These are phyloP conservation scores for Diplodia scrobiculata DNA, from an alignment of 2,329 filamentous ascomycete species.

Conservation along the genomic window DNA sequence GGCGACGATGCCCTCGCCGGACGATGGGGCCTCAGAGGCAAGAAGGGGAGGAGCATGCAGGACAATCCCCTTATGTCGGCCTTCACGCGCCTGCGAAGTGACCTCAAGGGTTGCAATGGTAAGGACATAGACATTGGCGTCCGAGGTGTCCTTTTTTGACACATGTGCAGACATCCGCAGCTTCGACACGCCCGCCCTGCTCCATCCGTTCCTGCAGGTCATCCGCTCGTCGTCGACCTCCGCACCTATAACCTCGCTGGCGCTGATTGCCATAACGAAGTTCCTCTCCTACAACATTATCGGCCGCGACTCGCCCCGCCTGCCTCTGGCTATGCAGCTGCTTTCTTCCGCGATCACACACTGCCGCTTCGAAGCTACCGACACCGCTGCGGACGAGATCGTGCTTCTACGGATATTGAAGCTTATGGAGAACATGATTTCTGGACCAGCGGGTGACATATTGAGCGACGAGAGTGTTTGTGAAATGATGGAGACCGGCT, in stretches of 20 bases:
- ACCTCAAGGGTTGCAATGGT: constrained; percentile 84
- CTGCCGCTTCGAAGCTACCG: constrained; percentile 95
- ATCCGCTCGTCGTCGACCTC: constrained; percentile 95
- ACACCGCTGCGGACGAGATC: constrained; percentile 91
- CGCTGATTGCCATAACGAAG: constrained; percentile 89
- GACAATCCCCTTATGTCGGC: constrained; percentile 95
- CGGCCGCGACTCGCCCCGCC: constrained; percentile 77
- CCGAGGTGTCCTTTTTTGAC: constrained; percentile 33
- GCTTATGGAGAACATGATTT: constrained; percentile 98
- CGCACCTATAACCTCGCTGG: constrained; percentile 91
- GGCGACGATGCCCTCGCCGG: constrained; percentile 67
- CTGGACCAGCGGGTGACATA: constrained; percentile 85
- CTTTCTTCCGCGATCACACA: constrained; percentile 94
- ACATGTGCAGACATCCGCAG: constrained; percentile 68
- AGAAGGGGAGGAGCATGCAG: constrained; percentile 95
- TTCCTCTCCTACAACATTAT: constrained; percentile 96
- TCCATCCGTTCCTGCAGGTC: constrained; percentile 94
- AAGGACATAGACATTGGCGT: constrained; percentile 33
- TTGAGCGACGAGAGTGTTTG: constrained; percentile 98
- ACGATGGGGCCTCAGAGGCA: constrained; percentile 89
- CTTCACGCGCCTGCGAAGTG: constrained; percentile 84
- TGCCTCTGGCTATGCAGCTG: constrained; percentile 89
- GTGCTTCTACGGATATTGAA: constrained; percentile 92
- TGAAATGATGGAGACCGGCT: constrained; percentile 97
- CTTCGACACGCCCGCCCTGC: constrained; percentile 85